Percentiles rank a stretch among this genome's conserved stretches.
Evolutionary conservation across 192 early-diverging fungal genomes (phyloP).

Genomic region (Coemansia sp.): DNA sequence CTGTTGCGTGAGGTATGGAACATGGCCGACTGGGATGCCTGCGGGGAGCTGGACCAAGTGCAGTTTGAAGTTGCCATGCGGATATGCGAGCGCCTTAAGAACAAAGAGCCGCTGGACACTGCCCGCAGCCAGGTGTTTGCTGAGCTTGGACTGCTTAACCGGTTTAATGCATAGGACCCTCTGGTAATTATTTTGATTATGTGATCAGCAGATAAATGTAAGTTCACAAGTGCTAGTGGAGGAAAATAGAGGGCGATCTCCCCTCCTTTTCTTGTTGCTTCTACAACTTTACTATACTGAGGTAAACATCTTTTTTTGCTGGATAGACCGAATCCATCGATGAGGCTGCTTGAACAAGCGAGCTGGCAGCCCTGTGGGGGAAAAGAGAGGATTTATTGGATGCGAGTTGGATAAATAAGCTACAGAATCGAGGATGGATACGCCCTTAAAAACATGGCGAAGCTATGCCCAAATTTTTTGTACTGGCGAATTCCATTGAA

Average conservation of each 20-base stretch:
- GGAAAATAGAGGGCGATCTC: too few species aligned
- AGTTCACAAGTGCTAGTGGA: too few species aligned
- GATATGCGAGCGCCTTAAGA: constrained; percentile 50
- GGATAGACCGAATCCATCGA: constrained; percentile 5
- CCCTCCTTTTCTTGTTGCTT: too few species aligned
- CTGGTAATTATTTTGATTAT: neutral
- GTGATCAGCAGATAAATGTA: neutral
- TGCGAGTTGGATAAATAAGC: neutral
- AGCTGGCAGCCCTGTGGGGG: too few species aligned
- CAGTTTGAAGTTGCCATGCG: constrained; percentile 86
- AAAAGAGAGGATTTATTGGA: too few species aligned
- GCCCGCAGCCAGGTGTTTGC: constrained; percentile 29
- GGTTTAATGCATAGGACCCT: constrained; percentile 10
- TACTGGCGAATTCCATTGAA: too few species aligned
- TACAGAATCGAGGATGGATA: neutral
- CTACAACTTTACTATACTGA: constrained; percentile 1
- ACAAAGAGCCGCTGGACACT: constrained; percentile 24
- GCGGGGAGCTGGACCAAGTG: constrained; percentile 80
- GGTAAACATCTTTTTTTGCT: neutral
- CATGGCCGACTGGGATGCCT: constrained; percentile 72
- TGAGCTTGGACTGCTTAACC: constrained; percentile 41
- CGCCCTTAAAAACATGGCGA: constrained; percentile 1
- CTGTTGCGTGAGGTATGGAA: constrained; percentile 71
- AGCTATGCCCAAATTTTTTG: constrained; percentile 1
- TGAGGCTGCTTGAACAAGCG: neutral